Base-by-base conservation (phyloP, 768 basidiomycete genomes). In the Dioszegia aurantiaca region DNA sequence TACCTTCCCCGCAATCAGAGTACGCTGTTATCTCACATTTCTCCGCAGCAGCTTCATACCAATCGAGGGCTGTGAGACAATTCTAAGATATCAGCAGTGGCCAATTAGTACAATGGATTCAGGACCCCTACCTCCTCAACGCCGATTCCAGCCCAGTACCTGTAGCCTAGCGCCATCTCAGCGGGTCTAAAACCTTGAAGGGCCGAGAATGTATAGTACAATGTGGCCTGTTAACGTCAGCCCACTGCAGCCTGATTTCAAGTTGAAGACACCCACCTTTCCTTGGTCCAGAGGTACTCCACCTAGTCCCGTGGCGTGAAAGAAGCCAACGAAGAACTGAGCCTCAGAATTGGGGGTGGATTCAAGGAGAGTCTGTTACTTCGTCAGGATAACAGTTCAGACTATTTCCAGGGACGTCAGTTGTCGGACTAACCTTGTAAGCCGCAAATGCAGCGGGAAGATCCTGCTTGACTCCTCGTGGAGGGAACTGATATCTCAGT, bases 101-200 rank as follows among this genome's bases (percentile, higher is more conserved):
- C 3, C 46, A 12, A 11, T 23, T 3, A 6, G 9, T 26, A 3
- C 8, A n/a, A 45, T 45, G 31, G 12, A 21, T 28, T 11, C 30
- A 1, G 9, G n/a, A 5, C 4, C 30, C 67, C 43, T 42, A 72
- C 70, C 61, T 97, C 91, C 52, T 84, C 79, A 0, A 90, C 87
- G 11, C 93, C 89, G 57, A 99, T 95, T 0, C 95, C 95, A 37
- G 88, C 86, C 93, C 92, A 98, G 70, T 93, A 86, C 26, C 92
- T 84, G 76, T 94, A 98, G 0, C 86, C 95, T 30, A 98, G 80
- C 1, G 90, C 85, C 89, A 94, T 92, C 73, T 92, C 86, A 0
- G 94, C 88, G 4, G 88, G 87, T 65, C 86, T 85, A 77, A 92
- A 83, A 0, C 87, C 89, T 1, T 87, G 87, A 49, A 92, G 85